Conservation (phyloP, 768 basidiomycete genomes). For the Thelephora aurantiotincta region DNA sequence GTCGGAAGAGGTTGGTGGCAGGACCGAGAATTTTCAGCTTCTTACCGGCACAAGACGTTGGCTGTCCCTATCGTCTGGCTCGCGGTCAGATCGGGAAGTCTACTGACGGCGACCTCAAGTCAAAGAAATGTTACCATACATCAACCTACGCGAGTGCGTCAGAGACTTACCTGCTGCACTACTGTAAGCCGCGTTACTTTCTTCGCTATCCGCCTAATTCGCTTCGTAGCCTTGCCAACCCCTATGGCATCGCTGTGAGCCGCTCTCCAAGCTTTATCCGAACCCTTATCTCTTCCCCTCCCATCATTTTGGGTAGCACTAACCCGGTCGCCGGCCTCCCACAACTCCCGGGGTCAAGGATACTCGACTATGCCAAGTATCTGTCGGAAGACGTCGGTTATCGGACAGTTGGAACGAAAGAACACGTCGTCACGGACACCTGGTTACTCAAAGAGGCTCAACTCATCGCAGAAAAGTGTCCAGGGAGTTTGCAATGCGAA, state of each 20-base stretch:
- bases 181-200: constrained; percentile 2
- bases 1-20: no score
- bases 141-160: no score
- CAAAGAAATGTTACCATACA: no score
- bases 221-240: constrained; percentile 7
- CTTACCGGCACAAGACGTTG: no score
- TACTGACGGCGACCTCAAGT: no score
- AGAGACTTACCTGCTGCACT: constrained; percentile 25
- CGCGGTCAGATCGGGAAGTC: no score
- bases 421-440: constrained; percentile 73
- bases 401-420: constrained; percentile 80
- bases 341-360: constrained; percentile 58
- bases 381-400: constrained; percentile 84
- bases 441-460: constrained; percentile 68
- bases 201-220: background rate
- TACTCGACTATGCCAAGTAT: constrained; percentile 46
- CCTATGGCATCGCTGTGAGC: constrained; percentile 8
- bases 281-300: background rate
- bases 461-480: constrained; percentile 47
- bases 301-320: constrained; percentile 8
- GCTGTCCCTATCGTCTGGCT: no score
- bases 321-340: constrained; percentile 44
- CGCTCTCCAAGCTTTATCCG: background rate
- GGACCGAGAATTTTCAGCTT: no score
- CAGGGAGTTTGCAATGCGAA: constrained; percentile 68